phyloP scores from a whole-genome alignment of 768 basidiomycete genomes.

The Russula brevipes region DNA sequence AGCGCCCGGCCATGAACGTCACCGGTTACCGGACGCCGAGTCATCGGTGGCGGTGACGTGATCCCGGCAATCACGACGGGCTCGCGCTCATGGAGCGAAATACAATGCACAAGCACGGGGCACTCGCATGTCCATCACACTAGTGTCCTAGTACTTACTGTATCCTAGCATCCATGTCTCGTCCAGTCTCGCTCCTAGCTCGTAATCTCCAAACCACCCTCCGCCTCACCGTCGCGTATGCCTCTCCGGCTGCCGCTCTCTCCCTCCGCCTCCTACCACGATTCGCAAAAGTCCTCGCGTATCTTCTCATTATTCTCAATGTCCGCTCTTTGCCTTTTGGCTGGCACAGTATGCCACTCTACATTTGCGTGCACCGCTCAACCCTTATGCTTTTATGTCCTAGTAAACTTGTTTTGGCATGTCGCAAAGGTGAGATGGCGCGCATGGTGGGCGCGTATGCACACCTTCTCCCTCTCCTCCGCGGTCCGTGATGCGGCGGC shows the following conservation, averaged over 20 bases:
- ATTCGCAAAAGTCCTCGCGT: conserved; percentile 10
- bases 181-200: too few relatives aligned
- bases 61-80: too few relatives aligned
- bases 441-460: conserved; percentile 5
- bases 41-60: too few relatives aligned
- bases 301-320: conserved; percentile 1
- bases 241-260: background rate
- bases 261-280: conserved; percentile 11
- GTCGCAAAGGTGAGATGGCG: conserved; percentile 6
- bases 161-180: too few relatives aligned
- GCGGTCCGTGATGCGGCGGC: background rate
- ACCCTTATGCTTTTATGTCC: background rate
- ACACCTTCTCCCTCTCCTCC: conserved; percentile 9
- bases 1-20: too few relatives aligned
- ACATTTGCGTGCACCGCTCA: background rate
- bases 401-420: conserved; percentile 20
- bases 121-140: too few relatives aligned
- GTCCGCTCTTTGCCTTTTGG: conserved; percentile 20
- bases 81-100: too few relatives aligned
- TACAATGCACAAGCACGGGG: too few relatives aligned
- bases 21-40: too few relatives aligned
- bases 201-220: background rate
- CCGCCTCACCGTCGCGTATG: background rate
- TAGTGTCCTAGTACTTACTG: too few relatives aligned
- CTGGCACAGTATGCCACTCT: conserved; percentile 22